Evolutionary conservation across 2,329 filamentous ascomycete species (phyloP).

Genomic region (Grosmannia clavigera): DNA sequence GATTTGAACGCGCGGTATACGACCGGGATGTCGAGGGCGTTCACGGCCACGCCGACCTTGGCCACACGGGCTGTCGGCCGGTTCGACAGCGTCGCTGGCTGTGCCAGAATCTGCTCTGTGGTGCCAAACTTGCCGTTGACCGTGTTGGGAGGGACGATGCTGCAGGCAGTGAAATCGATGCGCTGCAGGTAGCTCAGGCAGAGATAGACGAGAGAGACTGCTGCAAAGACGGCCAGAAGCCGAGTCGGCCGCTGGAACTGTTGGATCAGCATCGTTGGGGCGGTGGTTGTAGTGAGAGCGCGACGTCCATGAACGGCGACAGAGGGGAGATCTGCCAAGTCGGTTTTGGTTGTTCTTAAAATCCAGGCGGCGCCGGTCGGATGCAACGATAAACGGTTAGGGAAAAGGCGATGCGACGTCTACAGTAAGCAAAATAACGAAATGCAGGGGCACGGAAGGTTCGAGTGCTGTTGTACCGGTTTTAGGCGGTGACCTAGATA

Average conservation of each 20-base stretch:
- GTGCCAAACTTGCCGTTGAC: slow-evolving; percentile 5
- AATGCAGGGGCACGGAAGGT: background rate
- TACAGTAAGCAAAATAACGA: background rate
- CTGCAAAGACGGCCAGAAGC: slow-evolving; percentile 9
- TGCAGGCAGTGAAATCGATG: slow-evolving; percentile 5
- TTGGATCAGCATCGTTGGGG: slow-evolving; percentile 10
- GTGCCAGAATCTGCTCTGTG: background rate
- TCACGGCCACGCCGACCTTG: slow-evolving; percentile 17
- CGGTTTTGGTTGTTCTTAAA: background rate
- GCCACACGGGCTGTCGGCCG: slow-evolving; percentile 4
- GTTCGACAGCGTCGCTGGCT: slow-evolving; percentile 3
- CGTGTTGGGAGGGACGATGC: slow-evolving; percentile 2
- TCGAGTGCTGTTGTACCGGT: too few relatives aligned
- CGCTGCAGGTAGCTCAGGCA: slow-evolving; percentile 10
- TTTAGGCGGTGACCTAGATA: too few relatives aligned
- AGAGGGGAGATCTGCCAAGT: background rate
- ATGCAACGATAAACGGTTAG: background rate
- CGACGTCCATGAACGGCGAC: background rate
- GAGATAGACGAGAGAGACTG: slow-evolving; percentile 9
- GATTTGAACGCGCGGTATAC: slow-evolving; percentile 20
- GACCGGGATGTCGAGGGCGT: slow-evolving; percentile 15
- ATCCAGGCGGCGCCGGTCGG: background rate
- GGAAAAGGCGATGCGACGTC: background rate
- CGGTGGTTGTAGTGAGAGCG: background rate
- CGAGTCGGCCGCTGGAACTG: slow-evolving; percentile 12